Conservation (phyloP, 352 stramenopile genomes). For the Albugo candida region DNA sequence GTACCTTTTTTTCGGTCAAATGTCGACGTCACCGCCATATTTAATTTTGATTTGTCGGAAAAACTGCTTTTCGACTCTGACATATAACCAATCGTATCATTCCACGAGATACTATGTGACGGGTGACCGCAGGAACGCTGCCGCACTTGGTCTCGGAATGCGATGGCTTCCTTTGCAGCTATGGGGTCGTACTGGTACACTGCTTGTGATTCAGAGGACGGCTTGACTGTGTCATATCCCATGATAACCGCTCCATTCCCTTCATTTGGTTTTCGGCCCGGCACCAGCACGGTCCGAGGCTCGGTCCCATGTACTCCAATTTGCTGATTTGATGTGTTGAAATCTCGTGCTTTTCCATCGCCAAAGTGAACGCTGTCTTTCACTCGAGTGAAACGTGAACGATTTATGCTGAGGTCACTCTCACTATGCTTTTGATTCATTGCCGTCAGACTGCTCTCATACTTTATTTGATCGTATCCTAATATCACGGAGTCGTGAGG, state of each 20-base stretch:
- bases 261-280: no score
- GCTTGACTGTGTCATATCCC: no score
- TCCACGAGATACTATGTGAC: conserved; percentile 44
- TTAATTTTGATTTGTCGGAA: conserved; percentile 51
- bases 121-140: conserved; percentile 29
- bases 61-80: conserved; percentile 52
- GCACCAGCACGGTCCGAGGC: no score
- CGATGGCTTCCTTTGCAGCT: conserved; percentile 29
- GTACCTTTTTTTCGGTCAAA: conserved; percentile 43
- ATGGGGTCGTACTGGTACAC: conserved; percentile 25
- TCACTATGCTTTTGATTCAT: conserved; percentile 19
- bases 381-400: no score
- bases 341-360: conserved; percentile 15
- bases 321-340: conserved; percentile 13
- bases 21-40: conserved; percentile 24
- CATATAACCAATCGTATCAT: conserved; percentile 61
- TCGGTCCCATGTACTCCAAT: no score
- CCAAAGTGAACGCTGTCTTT: conserved; percentile 32
- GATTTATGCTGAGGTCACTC: no score
- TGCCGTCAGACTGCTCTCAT: conserved; percentile 21
- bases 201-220: no score
- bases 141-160: conserved; percentile 41
- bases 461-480: conserved; percentile 32
- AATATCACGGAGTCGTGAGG: conserved; percentile 43
- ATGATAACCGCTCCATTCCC: no score